Evolutionary conservation across 768 basidiomycete species (phyloP), one percentile per base, ranked within the genome.

Genomic region (Agrocybe pediades): DNA sequence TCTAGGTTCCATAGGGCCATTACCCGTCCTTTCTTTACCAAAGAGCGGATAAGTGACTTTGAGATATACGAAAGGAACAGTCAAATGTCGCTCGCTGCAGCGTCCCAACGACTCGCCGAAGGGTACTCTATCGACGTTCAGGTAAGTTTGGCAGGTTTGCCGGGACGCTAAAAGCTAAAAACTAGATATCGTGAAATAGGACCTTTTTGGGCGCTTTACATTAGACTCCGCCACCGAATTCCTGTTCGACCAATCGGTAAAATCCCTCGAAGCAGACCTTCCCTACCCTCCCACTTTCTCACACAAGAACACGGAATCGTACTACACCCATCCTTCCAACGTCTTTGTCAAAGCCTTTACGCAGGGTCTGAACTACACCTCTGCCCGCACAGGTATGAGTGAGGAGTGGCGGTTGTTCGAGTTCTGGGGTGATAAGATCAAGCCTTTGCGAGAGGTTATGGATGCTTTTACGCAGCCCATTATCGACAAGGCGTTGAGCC

Each of bases 21-120:
- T 74, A 84, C 85, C 0, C 80, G 88, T 0, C 87, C 87, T 0
- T 88, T 89, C 72, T 89, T 90, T 71, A 79, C 67, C 53, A 77
- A 75, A 44, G 86, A 88, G 36, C 71, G 78, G 27, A 79, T 86
- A 47, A 79, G 75, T 41, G 80, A 86, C 62, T 87, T 86, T 49
- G 80, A 86, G 24, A 83, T 80, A 27, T 87, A 86, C 58, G 80
- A 80, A 46, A 71, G 76, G 13, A 83, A 85, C 44, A 74, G 79
- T 4, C 73, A 77, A 40, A 68, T 76, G n/a, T 74, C 78, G 6
- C 66, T 88, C 6, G 57, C 63, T 2, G 63, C 74, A 40, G 73
- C 81, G 49, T 76, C 76, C 46, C 65, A 62, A 5, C 74, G 84
- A 15, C 73, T 83, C 26, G 50, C 58, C 3, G 66, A 69, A 19